phyloP scores from a whole-genome alignment of 2,329 filamentous ascomycete species.

The Blastomyces emzantsi region DNA sequence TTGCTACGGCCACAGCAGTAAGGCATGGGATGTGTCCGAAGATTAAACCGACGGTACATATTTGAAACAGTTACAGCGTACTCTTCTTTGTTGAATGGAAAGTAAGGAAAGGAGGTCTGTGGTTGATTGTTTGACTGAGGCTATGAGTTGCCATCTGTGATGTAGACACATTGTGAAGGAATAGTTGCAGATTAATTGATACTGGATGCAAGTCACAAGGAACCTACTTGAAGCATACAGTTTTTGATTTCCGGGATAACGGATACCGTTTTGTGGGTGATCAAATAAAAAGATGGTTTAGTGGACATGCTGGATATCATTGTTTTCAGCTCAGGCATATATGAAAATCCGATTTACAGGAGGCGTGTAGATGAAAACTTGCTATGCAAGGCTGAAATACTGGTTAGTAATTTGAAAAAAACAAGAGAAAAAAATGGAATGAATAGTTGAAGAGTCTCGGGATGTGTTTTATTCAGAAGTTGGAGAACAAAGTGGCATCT shows the following conservation, averaged over 20 bases:
- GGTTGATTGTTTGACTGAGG: background rate
- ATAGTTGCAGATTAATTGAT: background rate
- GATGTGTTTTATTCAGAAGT: background rate
- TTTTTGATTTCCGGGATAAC: background rate
- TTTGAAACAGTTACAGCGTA: constrained; percentile 11
- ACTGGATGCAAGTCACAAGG: background rate
- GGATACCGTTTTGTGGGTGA: background rate
- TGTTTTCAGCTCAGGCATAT: too few relatives aligned
- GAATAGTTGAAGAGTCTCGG: background rate
- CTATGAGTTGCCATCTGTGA: background rate
- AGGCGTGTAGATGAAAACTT: background rate
- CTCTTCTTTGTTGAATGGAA: background rate
- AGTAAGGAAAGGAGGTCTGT: background rate
- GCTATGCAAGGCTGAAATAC: background rate
- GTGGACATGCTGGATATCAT: too few relatives aligned
- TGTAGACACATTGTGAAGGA: background rate
- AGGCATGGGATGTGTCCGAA: constrained; percentile 49
- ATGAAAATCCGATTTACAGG: background rate
- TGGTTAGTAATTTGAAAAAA: background rate
- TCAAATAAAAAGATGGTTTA: background rate
- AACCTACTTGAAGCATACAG: background rate
- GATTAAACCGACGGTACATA: constrained; percentile 48
- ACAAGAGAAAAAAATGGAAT: background rate
- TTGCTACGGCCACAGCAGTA: constrained; percentile 44
- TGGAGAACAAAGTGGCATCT: background rate